Evolutionary conservation across 2,329 filamentous ascomycete genomes (phyloP), one percentile per base, ranked within the genome.

Genomic region (Talaromyces sp.): DNA sequence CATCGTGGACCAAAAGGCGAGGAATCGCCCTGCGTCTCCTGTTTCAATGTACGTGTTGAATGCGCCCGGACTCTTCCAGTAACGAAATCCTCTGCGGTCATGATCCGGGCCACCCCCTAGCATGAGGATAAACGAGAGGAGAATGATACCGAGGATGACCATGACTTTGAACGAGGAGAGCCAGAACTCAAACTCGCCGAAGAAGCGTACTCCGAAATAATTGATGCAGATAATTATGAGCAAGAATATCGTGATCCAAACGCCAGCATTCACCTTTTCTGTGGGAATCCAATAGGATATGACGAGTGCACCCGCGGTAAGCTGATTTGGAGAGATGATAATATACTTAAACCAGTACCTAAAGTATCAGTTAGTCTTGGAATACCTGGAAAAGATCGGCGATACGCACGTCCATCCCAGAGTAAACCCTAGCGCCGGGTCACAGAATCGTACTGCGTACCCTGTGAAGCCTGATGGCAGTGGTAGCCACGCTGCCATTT

Each of bases 401-500:
- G 46, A 33, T 29, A 40, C 70, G 59, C 75, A 89, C 80, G 79
- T 85, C 79, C 83, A 92, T 16, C 89, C 88, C 11, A 92, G 80
- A 51, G 88, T 83, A 70, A 94, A 94, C 49, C 90, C 90, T 22
- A 94, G 82, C 55, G 89, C 88, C 48, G 89, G 89, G 63, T 94
- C 89, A 65, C 86, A 88, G 76, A 91, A 94, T 43, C 90, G 82
- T 55, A 85, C 82, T 20, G 90, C 89, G 67, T 92, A 94, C 65
- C 88, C 88, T 55, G 89, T 89, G 73, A 94, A 95, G 62, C 90
- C 90, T 68, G 87, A 85, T 49, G 85, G 83, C 64, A 91, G 80
- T 46, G 90, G 90, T 30, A 94, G 73, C 88, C 88, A 94, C 47
- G 89, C 83, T 8, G 89, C 88, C 88, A 94, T 94, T 72, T 93